phyloP scores from a whole-genome alignment of 1,284 basidiomycete genomes.

The Boletus semigastroideus region DNA sequence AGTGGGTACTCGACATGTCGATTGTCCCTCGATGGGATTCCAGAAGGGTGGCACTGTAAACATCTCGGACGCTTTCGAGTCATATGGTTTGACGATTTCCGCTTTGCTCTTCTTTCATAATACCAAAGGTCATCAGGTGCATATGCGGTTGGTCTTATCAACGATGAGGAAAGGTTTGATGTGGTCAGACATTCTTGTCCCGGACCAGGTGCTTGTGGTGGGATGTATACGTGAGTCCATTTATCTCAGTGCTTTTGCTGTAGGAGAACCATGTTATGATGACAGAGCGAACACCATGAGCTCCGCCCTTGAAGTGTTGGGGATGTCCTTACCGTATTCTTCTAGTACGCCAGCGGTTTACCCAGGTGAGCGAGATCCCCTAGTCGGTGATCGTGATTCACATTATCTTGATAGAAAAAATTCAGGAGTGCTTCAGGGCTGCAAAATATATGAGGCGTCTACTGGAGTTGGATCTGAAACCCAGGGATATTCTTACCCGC shows the following conservation, averaged over 20 bases:
- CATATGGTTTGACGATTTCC: conserved; percentile 52
- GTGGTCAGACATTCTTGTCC: conserved; percentile 84
- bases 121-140: conserved; percentile 49
- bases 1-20: conserved; percentile 70
- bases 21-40: conserved; percentile 78
- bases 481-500: conserved; percentile 89
- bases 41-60: conserved; percentile 80
- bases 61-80: conserved; percentile 82
- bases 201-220: conserved; percentile 75
- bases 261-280: neutral
- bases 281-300: conserved; percentile 85
- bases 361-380: conserved; percentile 47
- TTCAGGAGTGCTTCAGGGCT: conserved; percentile 82
- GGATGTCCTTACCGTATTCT: conserved; percentile 89
- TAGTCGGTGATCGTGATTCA: conserved; percentile 3
- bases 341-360: conserved; percentile 82
- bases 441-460: conserved; percentile 82
- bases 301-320: conserved; percentile 85
- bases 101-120: neutral
- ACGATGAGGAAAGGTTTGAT: conserved; percentile 75
- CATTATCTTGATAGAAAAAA: conserved; percentile 56
- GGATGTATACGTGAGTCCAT: conserved; percentile 73
- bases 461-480: conserved; percentile 86
- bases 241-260: neutral
- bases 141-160: conserved; percentile 70